Base-by-base conservation (phyloP, 139 green algal species). In the Chlamydomonas applanata region DNA sequence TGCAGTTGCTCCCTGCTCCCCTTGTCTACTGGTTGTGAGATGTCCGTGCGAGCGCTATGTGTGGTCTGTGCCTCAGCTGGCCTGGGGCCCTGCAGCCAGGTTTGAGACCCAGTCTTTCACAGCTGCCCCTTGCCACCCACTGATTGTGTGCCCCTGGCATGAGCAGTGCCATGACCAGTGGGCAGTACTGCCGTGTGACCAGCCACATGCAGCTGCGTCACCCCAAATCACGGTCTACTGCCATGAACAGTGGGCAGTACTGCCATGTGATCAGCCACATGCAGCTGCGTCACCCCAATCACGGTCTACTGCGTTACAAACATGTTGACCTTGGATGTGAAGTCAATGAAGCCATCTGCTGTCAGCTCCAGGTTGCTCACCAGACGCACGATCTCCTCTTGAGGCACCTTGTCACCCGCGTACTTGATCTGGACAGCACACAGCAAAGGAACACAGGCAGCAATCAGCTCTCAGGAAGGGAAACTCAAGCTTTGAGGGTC, bases 371-470 rank as follows among this genome's bases (percentile, higher is more conserved):
- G 11, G n/a, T 30, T 36, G 59, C 11, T 22, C 24, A 66, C 24
- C 59, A 66, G 59, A 3, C 59, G 59, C 59, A 66, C 59, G 35
- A 66, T 66, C 30, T 66, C 59, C 59, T 66, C 59, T 14, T 29
- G 59, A 3, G 59, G 30, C 11, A 40, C 11, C 59, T 66, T 66
- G 59, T 66, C n/a, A 34, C 59, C 30, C 9, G n/a, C 29, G 59
- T 66, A 35, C 3, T 29, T 35, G 17, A 82, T 61, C 80, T 85
- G 80, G 40, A 49, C 40, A 19, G 7, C 40, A 49, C 11, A 49
- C 40, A 49, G 40, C 40, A 49, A 19, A 11, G 40, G 11, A 11
- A 49, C 7, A 7, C 40, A 49, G 40, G 40, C 7, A 7, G 40
- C 40, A 49, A 49, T n/a, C n/a, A n/a, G n/a, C n/a, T n/a, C n/a